Percentiles rank a stretch among this genome's conserved stretches.
These are phyloP conservation scores for Dactylellina parvicollis DNA, from an alignment of 2,329 filamentous ascomycete species.

Conservation along the genomic window DNA sequence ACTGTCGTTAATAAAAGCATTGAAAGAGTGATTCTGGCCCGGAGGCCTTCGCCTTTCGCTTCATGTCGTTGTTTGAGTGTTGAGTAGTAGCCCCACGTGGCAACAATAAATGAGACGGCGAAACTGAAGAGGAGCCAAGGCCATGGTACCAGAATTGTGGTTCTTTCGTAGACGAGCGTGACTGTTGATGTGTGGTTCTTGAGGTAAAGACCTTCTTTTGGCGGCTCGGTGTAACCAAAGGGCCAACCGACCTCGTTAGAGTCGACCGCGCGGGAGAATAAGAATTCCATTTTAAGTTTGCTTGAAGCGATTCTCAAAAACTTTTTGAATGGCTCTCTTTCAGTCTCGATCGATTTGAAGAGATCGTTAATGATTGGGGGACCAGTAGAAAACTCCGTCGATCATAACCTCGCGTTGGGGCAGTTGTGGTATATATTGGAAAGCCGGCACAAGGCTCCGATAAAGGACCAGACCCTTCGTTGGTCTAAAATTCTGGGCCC, in stretches of 20 bases:
- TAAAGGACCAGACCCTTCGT: slow-evolving; percentile 14
- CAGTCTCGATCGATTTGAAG: slow-evolving; percentile 5
- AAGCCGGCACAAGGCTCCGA: slow-evolving; percentile 34
- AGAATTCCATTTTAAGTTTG: slow-evolving; percentile 11
- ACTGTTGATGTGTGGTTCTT: slow-evolving; percentile 37
- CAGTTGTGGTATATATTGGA: slow-evolving; percentile 33
- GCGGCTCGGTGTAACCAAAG: slow-evolving; percentile 15
- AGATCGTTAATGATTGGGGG: slow-evolving; percentile 3
- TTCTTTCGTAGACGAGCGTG: slow-evolving; percentile 16
- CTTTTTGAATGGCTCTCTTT: slow-evolving; percentile 11
- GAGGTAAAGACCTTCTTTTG: slow-evolving; percentile 7
- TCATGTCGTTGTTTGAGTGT: slow-evolving; percentile 46
- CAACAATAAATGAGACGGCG: slow-evolving; percentile 24
- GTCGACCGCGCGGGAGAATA: slow-evolving; percentile 16
- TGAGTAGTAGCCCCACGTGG: slow-evolving; percentile 41
- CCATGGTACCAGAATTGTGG: slow-evolving; percentile 42
- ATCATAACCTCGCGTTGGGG: slow-evolving; percentile 35
- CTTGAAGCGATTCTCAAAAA: slow-evolving; percentile 1
- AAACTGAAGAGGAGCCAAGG: slow-evolving; percentile 49
- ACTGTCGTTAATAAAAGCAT: slow-evolving; percentile 41
- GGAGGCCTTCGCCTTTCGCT: slow-evolving; percentile 30
- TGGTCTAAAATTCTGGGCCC: slow-evolving; percentile 6
- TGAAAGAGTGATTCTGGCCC: slow-evolving; percentile 31
- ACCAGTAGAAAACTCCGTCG: slow-evolving; percentile 35
- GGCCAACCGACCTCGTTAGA: slow-evolving; percentile 18